A percentile compares a stretch with the other conserved stretches of the same genome.
phyloP scores from a whole-genome alignment of 768 basidiomycete genomes.

The Lentinula raphanica region DNA sequence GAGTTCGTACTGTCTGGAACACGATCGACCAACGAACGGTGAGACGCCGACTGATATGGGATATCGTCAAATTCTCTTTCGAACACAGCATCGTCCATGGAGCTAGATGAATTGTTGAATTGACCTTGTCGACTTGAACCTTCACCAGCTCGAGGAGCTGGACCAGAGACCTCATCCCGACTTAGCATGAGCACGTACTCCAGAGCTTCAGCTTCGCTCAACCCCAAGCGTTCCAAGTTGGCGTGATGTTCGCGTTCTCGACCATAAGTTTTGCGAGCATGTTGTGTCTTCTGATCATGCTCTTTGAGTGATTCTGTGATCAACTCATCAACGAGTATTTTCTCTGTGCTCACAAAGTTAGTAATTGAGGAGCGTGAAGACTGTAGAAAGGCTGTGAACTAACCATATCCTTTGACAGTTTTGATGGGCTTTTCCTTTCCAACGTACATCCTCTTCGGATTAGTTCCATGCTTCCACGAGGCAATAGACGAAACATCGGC shows the following conservation, averaged over 20 bases:
- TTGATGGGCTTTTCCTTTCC: slow-evolving; percentile 31
- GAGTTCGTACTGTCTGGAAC: too few relatives aligned
- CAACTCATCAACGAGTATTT: slow-evolving; percentile 56
- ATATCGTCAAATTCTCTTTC: slow-evolving; percentile 49
- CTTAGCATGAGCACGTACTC: slow-evolving; percentile 84
- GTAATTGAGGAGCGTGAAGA: slow-evolving; percentile 1
- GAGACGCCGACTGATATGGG: background rate
- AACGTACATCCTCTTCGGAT: too few relatives aligned
- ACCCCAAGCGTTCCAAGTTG: slow-evolving; percentile 56
- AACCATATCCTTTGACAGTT: slow-evolving; percentile 43
- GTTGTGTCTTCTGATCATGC: slow-evolving; percentile 44
- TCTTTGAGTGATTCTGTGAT: slow-evolving; percentile 55
- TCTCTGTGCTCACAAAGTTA: slow-evolving; percentile 43
- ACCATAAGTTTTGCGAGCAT: slow-evolving; percentile 31
- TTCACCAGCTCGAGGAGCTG: slow-evolving; percentile 8
- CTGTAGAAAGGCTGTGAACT: slow-evolving; percentile 15
- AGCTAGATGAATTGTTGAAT: slow-evolving; percentile 9
- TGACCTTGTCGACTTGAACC: background rate
- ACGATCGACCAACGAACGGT: background rate
- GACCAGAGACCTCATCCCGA: slow-evolving; percentile 64
- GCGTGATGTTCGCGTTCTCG: slow-evolving; percentile 55
- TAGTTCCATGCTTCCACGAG: slow-evolving; percentile 24
- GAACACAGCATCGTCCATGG: slow-evolving; percentile 51
- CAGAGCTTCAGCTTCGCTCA: slow-evolving; percentile 69
- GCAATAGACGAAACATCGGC: slow-evolving; percentile 47